A percentile compares a stretch with the other conserved stretches of the same genome.
Evolutionary conservation across 2,329 filamentous ascomycete species (phyloP).

Genomic region (Fusarium protoensiforme): DNA sequence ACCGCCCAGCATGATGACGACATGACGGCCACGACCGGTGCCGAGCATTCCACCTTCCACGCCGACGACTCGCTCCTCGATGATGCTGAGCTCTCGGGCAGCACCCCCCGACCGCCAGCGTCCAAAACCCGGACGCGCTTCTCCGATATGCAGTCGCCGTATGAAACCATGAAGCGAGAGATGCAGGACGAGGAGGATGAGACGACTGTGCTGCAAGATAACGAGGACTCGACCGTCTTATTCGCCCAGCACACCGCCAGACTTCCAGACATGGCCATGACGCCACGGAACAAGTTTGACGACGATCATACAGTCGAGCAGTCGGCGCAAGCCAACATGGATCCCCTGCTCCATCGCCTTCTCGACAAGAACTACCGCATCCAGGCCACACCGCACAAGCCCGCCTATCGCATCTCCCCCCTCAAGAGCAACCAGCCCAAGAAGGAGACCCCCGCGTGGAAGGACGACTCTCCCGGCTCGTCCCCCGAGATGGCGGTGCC

Average conservation of each 20-base stretch:
- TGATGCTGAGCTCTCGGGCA: slow-evolving; percentile 70
- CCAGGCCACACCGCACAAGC: slow-evolving; percentile 86
- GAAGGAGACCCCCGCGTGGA: slow-evolving; percentile 56
- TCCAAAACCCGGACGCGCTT: slow-evolving; percentile 65
- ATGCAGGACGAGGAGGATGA: slow-evolving; percentile 62
- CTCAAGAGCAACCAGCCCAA: slow-evolving; percentile 53
- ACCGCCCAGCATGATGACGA: slow-evolving; percentile 54
- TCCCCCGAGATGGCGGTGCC: slow-evolving; percentile 84
- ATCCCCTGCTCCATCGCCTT: slow-evolving; percentile 89
- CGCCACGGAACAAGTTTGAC: slow-evolving; percentile 63
- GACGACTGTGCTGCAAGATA: slow-evolving; percentile 49
- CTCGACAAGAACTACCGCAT: slow-evolving; percentile 96
- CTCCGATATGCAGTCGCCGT: slow-evolving; percentile 78
- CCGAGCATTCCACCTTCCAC: slow-evolving; percentile 50
- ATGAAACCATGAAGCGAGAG: slow-evolving; percentile 78
- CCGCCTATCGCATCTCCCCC: slow-evolving; percentile 56
- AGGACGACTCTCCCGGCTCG: slow-evolving; percentile 72
- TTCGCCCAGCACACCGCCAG: slow-evolving; percentile 65
- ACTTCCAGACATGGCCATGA: slow-evolving; percentile 72
- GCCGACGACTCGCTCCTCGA: slow-evolving; percentile 75
- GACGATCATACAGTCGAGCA: slow-evolving; percentile 47
- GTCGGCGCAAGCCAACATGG: slow-evolving; percentile 59
- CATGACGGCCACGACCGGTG: slow-evolving; percentile 49
- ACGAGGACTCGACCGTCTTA: slow-evolving; percentile 60
- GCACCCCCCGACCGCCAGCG: slow-evolving; percentile 72